Percentiles rank a stretch among this genome's conserved stretches.
phyloP scores from a whole-genome alignment of 257 asterid genomes.

The Solanum megistacrolobum region DNA sequence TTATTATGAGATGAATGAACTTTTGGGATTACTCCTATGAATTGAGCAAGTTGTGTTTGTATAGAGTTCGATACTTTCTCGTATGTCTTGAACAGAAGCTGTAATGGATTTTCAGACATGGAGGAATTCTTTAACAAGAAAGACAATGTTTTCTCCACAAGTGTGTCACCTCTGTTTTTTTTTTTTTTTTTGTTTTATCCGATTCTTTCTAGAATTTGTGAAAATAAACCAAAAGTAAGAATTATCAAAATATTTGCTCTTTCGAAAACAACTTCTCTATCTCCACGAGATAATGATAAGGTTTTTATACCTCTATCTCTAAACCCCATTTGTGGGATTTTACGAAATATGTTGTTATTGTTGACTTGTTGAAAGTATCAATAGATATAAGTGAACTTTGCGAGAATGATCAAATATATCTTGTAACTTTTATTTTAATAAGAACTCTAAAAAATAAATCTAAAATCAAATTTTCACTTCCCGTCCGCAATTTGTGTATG shows the following conservation, averaged over 20 bases:
- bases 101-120: slow-evolving; percentile 70
- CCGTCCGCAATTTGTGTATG: not conserved
- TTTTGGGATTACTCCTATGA: slow-evolving; percentile 9
- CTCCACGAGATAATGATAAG: fast-evolving
- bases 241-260: not conserved
- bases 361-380: fast-evolving
- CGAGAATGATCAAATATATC: not conserved
- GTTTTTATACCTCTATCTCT: fast-evolving
- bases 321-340: fast-evolving
- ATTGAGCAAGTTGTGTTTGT: slow-evolving; percentile 47
- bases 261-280: fast-evolving
- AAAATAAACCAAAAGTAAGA: not conserved
- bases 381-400: fast-evolving
- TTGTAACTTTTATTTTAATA: too few relatives aligned
- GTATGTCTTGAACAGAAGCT: slow-evolving; percentile 32
- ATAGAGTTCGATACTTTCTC: slow-evolving; percentile 34
- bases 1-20: not conserved
- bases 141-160: not conserved
- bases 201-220: not conserved
- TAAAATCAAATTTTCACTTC: fast-evolving
- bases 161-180: not conserved
- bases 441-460: fast-evolving
- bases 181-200: not conserved
- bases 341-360: fast-evolving
- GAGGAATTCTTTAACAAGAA: not conserved